Evolutionary conservation across 306 rosid species (phyloP), one percentile per base, ranked within the genome.

Genomic region (Delonix regia): DNA sequence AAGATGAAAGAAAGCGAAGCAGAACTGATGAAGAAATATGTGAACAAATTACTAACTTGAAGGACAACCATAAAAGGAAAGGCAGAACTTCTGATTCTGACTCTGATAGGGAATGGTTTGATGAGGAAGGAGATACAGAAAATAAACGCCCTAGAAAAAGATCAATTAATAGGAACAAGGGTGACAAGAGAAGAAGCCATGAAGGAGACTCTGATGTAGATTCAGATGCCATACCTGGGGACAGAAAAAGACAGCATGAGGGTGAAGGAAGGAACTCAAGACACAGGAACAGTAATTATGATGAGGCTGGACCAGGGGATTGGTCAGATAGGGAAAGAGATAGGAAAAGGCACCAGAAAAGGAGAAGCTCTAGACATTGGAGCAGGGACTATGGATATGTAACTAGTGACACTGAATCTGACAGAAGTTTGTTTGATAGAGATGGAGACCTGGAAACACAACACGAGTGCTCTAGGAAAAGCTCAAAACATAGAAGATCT

Each of bases 51-150:
- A 27, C 28, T 44, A 19, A 45, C 79, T 22, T 52, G 5, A 82
- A 85, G 81, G 78, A 80, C 56, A 61, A 39, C 44, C 69, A 49
- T 61, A 71, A 34, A 65, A 72, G 86, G 75, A 90, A 87, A 77
- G 74, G 75, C 71, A 76, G 81, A 84, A 85, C 45, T 75, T 57
- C 52, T 80, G 71, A 73, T 76, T 13, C 80, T 69, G 91, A 85
- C 77, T 68, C 85, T 60, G 87, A 80, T 69, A 80, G 49, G 84
- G 90, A 90, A 75, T 67, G 69, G 81, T 62, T 64, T 68, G 89
- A 88, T 21, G 74, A 73, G 53, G 86, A 75, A 74, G 74, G 59
- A 79, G 68, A 77, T 78, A 74, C 78, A 63, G 86, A 78, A 44
- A 59, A 49, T 64, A 69, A 61, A 42, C 65, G 18, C 27, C 18